Base-by-base conservation (phyloP, 805 yeast genomes). In the Blastobotrys robertii region DNA sequence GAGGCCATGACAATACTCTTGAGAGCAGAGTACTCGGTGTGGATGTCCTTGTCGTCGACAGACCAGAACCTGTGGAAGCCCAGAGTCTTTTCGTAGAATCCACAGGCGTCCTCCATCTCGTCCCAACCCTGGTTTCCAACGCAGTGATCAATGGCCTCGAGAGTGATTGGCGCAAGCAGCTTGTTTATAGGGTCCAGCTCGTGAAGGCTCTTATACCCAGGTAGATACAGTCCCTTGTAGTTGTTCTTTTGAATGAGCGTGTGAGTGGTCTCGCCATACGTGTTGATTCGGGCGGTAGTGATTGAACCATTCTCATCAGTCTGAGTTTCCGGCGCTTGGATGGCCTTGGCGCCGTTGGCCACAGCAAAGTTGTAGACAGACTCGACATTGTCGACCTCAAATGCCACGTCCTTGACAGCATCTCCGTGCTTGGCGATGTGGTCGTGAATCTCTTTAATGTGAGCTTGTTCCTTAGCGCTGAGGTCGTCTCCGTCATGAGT, bases 21-120 rank as follows among this genome's bases (percentile, higher is more conserved):
- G 44, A 84, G 70, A 0, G 92, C 83, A 1, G 87, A 74, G 50
- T 65, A 76, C 42, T 74, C 76, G 0, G 95, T 84, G 40, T 72
- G 69, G n/a, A 85, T 74, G 50, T 79, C 83, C 38, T 67, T 68
- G 49, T 85, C 94, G 58, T 84, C 94, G 9, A 82, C 94, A 1
- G 90, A 80, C 92, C 94, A 83, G 57, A 76, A 84, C 55, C 77
- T 68, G 51, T 79, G 86, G 62, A 85, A 82, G 1, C 87, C 87
- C 51, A 84, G 75, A 1, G 75, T 72, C 19, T 63, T 59, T 25
- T 77, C 73, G 60, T 86, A 84, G 44, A 73, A 72, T 12, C 64
- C 63, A 51, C 87, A 81, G 0, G 76, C 74, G 4, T 51, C 51
- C 28, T 67, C 69, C 81, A 84, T 75, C 51, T 73, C 65, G 53